Conservation (phyloP, 768 basidiomycete species). For the Strobilomyces confusus region DNA sequence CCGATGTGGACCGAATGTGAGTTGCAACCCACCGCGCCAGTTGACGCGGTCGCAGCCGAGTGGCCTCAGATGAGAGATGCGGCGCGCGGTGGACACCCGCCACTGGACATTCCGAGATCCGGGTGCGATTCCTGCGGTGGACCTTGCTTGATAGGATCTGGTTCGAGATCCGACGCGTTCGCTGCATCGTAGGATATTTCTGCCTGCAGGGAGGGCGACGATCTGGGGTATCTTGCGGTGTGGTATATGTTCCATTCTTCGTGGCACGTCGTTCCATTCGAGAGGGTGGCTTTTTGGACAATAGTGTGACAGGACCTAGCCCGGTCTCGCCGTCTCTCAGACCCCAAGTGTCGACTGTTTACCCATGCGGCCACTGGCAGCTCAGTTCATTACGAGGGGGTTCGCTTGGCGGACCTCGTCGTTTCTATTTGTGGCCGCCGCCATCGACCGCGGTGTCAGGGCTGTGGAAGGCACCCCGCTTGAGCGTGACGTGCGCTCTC, state of each 20-base stretch:
- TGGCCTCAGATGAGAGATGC: conserved; percentile 8
- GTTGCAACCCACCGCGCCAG: conserved; percentile 9
- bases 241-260: conserved; percentile 19
- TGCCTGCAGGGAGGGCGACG: not conserved
- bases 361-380: conserved; percentile 11
- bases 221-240: conserved; percentile 16
- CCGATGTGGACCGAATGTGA: conserved; percentile 5
- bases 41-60: conserved; percentile 12
- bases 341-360: conserved; percentile 1
- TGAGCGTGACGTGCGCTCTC: not conserved
- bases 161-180: conserved; percentile 18
- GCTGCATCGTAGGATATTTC: not conserved
- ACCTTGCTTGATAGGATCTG: conserved; percentile 10
- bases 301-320: conserved; percentile 2
- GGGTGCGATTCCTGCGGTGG: conserved; percentile 10
- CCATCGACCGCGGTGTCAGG: conserved; percentile 11
- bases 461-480: not conserved
- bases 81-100: conserved; percentile 9
- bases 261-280: not conserved
- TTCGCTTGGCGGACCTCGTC: conserved; percentile 13
- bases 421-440: conserved; percentile 13
- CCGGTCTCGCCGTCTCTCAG: conserved; percentile 3
- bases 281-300: not conserved
- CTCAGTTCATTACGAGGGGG: conserved; percentile 21
- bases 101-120: conserved; percentile 18